Base-by-base conservation (phyloP, 495 filamentous ascomycete genomes). In the Collariella sp. region DNA sequence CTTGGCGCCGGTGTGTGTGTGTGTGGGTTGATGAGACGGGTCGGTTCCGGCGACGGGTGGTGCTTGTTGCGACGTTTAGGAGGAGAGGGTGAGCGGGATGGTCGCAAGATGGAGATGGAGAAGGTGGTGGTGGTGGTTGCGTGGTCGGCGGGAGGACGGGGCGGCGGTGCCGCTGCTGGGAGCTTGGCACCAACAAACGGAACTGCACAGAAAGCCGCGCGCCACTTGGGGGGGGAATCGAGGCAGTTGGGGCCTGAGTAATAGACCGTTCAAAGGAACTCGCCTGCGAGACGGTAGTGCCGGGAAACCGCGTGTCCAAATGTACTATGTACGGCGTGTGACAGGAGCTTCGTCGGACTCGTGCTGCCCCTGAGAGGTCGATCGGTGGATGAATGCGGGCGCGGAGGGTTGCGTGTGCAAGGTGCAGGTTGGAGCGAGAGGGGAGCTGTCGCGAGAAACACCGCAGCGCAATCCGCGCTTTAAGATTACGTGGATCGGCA, bases 1-100 rank as follows among this genome's bases (percentile, higher is more conserved):
- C 62, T 71, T 74, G 71, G 59, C 62, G 64, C n/a, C 47, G 13
- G 46, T 59, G 36, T n/a, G n/a, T n/a, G n/a, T n/a, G n/a, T n/a
- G n/a, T n/a, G 49, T 34, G 29, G 36, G 10, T 44, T 35, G 40
- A 19, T 6, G 24, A 3, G 49, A 19, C 5, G 42, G 5, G 47
- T 18, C 15, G 48, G 41, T 46, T 50, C 29, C 41, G 55, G 57
- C 24, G 50, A 43, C 48, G 51, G 13, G 35, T 12, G 49, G 46
- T 24, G 38, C 33, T 19, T n/a, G 16, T 34, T 44, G 38, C 40
- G 24, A 26, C 10, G 42, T 46, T 16, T 13, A 46, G 19, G 13
- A 22, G 16, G 46, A 50, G 44, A 15, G n/a, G 38, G 15, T n/a
- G n/a, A 39, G 39, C 45, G 50, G 51, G 47, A 26, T 48, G 44